Conservation (phyloP, 139 green algal species). For the Medakamo hakoo region DNA sequence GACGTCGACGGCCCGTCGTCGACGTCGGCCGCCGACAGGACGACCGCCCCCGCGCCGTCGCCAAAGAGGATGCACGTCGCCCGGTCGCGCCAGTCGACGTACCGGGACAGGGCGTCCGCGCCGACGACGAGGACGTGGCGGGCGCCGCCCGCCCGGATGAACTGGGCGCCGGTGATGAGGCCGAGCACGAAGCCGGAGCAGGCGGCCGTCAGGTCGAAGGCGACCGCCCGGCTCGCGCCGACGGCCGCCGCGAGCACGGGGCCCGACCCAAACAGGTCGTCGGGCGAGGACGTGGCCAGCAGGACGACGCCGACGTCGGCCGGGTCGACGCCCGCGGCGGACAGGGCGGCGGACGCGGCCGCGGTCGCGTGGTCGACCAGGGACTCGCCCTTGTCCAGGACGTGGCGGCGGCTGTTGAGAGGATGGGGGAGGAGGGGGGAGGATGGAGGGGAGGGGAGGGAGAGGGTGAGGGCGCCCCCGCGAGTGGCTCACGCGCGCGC, state of each 20-base stretch:
- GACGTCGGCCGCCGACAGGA: conserved; percentile 42
- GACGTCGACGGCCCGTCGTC: neutral
- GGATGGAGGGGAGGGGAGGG: neutral
- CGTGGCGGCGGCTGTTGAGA: conserved; percentile 31
- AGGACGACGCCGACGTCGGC: conserved; percentile 84
- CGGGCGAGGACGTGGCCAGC: conserved; percentile 80
- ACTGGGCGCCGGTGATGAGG: conserved; percentile 72
- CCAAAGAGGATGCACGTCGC: conserved; percentile 96
- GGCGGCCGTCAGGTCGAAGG: conserved; percentile 93
- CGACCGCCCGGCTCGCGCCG: conserved; percentile 65
- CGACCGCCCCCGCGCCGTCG: conserved; percentile 79
- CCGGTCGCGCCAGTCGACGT: conserved; percentile 88
- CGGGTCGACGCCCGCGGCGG: conserved; percentile 67
- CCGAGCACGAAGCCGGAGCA: conserved; percentile 95
- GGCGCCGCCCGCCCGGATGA: conserved; percentile 58
- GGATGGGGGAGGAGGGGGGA: neutral
- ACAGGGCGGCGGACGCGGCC: conserved; percentile 52
- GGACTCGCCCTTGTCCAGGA: conserved; percentile 56
- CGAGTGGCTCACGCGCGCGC: neutral
- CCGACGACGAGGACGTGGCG: conserved; percentile 80
- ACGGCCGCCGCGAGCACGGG: conserved; percentile 60
- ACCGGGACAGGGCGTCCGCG: conserved; percentile 78
- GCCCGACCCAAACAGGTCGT: conserved; percentile 89
- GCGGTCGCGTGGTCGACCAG: conserved; percentile 46
- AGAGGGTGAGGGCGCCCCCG: neutral